Base-by-base conservation (phyloP, 306 rosid genomes). In the Citrullus mucosospermus region DNA sequence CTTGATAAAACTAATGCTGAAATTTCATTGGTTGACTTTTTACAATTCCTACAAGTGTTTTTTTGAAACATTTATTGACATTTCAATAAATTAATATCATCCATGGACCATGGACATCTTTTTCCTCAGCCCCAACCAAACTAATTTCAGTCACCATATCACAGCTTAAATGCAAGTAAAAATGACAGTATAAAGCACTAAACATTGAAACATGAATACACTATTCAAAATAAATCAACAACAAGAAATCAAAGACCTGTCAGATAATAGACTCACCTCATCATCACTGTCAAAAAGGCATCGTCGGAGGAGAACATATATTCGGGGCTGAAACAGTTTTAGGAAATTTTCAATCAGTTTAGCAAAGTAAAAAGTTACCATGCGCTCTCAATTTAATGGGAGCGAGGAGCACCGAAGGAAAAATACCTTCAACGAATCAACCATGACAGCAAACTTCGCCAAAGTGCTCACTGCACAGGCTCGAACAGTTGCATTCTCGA, bases 381-480 rank as follows among this genome's bases (percentile, higher is more conserved):
- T 54, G 58, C 53, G 65, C 51, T 43, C 30, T 53, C 65, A 48
- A 7, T 41, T 34, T 20, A 51, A 17, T 50, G 60, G 16, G 32
- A 39, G 54, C 46, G 69, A 51, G 54, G 59, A 71, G 57, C 36
- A 71, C 43, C 28, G 2, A 50, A 50, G 77, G 15, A 72, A 59
- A 77, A 38, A 59, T 78, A 95, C 99, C 97, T 95, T 89, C 84
- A 92, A 82, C 22, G 87, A 86, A 83, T 95, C 99, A 85, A 92
- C 97, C 79, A 92, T 75, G 74, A 96, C 97, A 67, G 96, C 99
- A 84, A 95, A 95, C 91, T 90, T 92, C 38, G 99, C 99, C 81
- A 95, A 81, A 61, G 99, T 95, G 91, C 99, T 95, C 76, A 95
- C 97, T 48, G 99, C 99, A 82, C 97, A 83, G 77, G 99, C 97